These are phyloP conservation scores for Fomitiporia mediterranea DNA, from an alignment of 1,284 basidiomycete genomes.

Conservation along the genomic window DNA sequence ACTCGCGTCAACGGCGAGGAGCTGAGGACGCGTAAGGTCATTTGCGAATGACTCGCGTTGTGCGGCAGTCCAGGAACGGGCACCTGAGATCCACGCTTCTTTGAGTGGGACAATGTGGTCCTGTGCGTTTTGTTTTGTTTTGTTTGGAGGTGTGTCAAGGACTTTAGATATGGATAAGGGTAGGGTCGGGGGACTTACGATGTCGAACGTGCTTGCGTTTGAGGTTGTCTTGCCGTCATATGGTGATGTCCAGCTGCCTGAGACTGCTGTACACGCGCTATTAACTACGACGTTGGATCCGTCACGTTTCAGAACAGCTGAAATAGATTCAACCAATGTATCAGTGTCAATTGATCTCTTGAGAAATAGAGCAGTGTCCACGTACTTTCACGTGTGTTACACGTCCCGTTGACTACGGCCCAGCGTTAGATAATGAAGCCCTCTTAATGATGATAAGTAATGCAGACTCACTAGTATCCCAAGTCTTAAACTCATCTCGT, in stretches of 20 bases:
- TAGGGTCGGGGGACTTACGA: conserved; percentile 33
- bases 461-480: conserved; percentile 38
- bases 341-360: conserved; percentile 6
- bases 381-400: conserved; percentile 50
- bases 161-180: background rate
- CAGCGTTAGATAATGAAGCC: conserved; percentile 1
- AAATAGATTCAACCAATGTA: too few relatives aligned
- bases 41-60: conserved; percentile 48
- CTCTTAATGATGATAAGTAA: background rate
- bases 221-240: conserved; percentile 44
- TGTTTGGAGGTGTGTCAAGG: too few relatives aligned
- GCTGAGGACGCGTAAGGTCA: conserved; percentile 47
- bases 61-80: conserved; percentile 43
- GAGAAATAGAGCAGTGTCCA: background rate
- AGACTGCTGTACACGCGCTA: conserved; percentile 38
- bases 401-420: conserved; percentile 44
- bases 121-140: too few relatives aligned
- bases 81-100: conserved; percentile 52
- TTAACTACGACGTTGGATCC: conserved; percentile 43
- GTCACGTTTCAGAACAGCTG: conserved; percentile 50
- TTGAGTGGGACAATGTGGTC: conserved; percentile 51
- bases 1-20: conserved; percentile 45
- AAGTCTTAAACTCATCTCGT: conserved; percentile 40
- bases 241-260: conserved; percentile 49
- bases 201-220: conserved; percentile 45